Evolutionary conservation across 257 asterid genomes (phyloP), one percentile per base, ranked within the genome.

Genomic region (Nicotiana knightiana): DNA sequence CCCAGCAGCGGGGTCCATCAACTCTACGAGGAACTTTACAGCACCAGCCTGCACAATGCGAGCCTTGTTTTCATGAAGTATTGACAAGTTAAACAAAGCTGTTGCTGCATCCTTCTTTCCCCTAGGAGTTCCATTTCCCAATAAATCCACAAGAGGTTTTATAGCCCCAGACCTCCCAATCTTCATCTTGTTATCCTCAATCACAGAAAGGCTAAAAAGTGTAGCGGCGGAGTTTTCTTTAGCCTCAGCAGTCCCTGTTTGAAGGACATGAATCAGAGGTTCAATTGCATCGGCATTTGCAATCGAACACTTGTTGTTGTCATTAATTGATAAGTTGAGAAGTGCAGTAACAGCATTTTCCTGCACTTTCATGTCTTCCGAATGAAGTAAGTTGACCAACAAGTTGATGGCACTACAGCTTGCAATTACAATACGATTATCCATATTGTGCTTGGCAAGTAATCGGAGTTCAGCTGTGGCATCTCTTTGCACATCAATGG

Each of bases 1-100:
- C 46, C 88, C 88, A 24, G 87, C 87, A 53, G 90, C 85, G 4
- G 90, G 90, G 57, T 87, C 90, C 90, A 87, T 85, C 81, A 87
- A 65, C 73, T 87, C 87, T 12, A 87, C 85, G 7, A 87, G 88
- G 75, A 81, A 85, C 82, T 81, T 87, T 59, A 87, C 88, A 1
- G 85, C 87, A 81, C 90, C 88, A 28, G 88, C 90, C 67, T 85
- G 87, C 54, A 87, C 87, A 33, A 87, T 87, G 28, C 88, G 85
- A 30, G 51, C 83, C 85, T 85, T 85, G 87, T 87, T 85, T 59
- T 87, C 90, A 21, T 79, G 82, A 67, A 81, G 82, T 68, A 87
- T 81, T 79, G 88, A 87, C 81, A 87, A 82, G 84, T 87, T 87
- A 64, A 85, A 87, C 83, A 87, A 71, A 35, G 88, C 83, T 78